phyloP scores from a whole-genome alignment of 2,329 filamentous ascomycete species.

The Neonectria coccinea region DNA sequence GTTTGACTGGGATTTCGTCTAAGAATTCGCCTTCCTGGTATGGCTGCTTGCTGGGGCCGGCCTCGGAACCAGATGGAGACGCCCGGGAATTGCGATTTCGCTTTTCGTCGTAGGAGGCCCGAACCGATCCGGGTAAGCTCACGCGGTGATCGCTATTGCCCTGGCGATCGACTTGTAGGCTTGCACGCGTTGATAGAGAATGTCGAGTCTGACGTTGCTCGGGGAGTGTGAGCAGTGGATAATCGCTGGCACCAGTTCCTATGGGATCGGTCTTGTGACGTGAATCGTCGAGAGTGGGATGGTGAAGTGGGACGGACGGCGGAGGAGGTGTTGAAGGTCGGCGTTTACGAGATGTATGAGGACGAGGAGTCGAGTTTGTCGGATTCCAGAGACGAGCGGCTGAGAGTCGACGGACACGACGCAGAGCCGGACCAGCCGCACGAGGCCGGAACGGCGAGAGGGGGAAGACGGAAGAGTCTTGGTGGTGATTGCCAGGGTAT shows the following conservation, averaged over 20 bases:
- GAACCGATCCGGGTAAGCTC: slow-evolving; percentile 66
- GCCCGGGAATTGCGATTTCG: slow-evolving; percentile 51
- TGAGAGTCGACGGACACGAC: slow-evolving; percentile 55
- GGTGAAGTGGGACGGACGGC: slow-evolving; percentile 62
- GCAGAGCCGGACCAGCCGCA: slow-evolving; percentile 45
- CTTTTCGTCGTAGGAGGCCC: slow-evolving; percentile 66
- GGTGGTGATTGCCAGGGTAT: slow-evolving; percentile 30
- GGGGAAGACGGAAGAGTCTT: slow-evolving; percentile 30
- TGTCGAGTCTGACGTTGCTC: slow-evolving; percentile 63
- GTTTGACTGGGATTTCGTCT: slow-evolving; percentile 39
- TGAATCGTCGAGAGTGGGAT: slow-evolving; percentile 56
- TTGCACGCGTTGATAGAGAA: slow-evolving; percentile 58
- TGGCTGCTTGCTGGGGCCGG: slow-evolving; percentile 33
- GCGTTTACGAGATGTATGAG: slow-evolving; percentile 53
- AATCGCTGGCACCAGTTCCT: slow-evolving; percentile 58
- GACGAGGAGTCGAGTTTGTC: slow-evolving; percentile 68
- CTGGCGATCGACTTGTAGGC: slow-evolving; percentile 62
- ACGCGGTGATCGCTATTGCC: slow-evolving; percentile 61
- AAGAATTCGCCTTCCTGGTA: slow-evolving; percentile 27
- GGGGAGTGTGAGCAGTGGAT: slow-evolving; percentile 63
- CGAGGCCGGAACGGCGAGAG: slow-evolving; percentile 58
- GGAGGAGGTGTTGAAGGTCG: slow-evolving; percentile 66
- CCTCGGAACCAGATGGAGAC: slow-evolving; percentile 33
- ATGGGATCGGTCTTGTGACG: slow-evolving; percentile 52
- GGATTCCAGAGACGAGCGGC: slow-evolving; percentile 70